Evolutionary conservation across 2,329 filamentous ascomycete species (phyloP), one percentile per base, ranked within the genome.

Genomic region (Nakataea oryzae): DNA sequence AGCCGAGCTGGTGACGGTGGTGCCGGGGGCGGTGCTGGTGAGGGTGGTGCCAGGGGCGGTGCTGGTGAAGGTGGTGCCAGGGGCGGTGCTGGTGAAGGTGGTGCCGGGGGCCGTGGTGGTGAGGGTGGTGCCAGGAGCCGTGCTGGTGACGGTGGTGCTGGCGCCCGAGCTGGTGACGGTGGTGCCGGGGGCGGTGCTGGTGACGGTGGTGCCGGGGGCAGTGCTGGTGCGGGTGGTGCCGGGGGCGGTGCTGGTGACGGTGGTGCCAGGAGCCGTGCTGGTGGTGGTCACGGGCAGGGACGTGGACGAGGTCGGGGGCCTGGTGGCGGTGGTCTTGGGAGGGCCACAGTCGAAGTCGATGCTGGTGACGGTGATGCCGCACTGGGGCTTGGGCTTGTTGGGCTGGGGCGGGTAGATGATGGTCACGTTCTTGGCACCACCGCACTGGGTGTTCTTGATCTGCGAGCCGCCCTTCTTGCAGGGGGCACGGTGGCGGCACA

Each of bases 381-480:
- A 95, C 69, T 75, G 76, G 59, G 80, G 75, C 72, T 85, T 80
- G 64, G 78, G 72, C 70, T 81, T 80, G 65, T 81, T 74, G 65
- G 83, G 77, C 71, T 87, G 84, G 63, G 83, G 75, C 66, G 83
- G 81, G 75, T 81, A 85, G 73, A 86, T 76, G 72, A 97, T 86
- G 62, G 84, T 86, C 65, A 97, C 91, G 63, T 85, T 86, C 72
- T 83, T 91, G 66, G 93, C 93, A 75, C 93, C 93, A 84, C 92
- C 93, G 74, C 93, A 97, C 81, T 97, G 91, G 64, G 79, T 85
- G 83, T 97, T 97, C 76, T 85, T 77, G 69, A 97, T 81, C 58
- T 82, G 83, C 63, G 85, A 87, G 69, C 90, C 90, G 21, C 81
- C 78, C 62, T 81, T 78, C 66, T 80, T 84, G 83, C 91, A 96